These are phyloP conservation scores for Vigna mungo DNA, from an alignment of 306 rosid species.

Conservation along the genomic window DNA sequence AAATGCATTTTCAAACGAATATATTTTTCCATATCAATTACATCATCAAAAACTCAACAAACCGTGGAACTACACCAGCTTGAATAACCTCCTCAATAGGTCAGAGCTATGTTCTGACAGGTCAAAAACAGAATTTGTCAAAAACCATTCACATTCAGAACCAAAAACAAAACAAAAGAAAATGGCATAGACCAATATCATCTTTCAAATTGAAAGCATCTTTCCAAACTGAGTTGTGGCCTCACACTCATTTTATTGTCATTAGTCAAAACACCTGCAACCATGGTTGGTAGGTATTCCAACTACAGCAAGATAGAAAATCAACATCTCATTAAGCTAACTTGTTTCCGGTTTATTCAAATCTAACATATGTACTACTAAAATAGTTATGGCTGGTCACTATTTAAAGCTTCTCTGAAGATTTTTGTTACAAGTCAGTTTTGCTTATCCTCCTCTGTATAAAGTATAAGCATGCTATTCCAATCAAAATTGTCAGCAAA, in stretches of 20 bases:
- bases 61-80: conserved; percentile 90
- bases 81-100: conserved; percentile 95
- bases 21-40: no score
- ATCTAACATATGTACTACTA: neutral
- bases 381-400: no score
- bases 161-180: neutral
- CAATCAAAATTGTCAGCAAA: no score
- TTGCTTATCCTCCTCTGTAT: no score
- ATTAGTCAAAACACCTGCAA: conserved; percentile 72
- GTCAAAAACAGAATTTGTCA: neutral
- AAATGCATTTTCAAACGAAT: no score
- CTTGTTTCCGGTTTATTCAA: neutral
- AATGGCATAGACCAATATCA: conserved; percentile 33
- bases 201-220: conserved; percentile 77
- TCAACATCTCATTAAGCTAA: neutral
- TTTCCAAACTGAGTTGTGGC: conserved; percentile 86
- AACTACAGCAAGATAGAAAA: conserved; percentile 57
- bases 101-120: conserved; percentile 72
- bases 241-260: conserved; percentile 66
- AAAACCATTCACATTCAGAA: neutral
- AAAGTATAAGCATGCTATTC: no score
- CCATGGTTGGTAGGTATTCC: conserved; percentile 83
- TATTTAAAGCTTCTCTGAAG: no score
- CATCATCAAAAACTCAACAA: conserved; percentile 72
- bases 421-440: no score